phyloP scores from a whole-genome alignment of 2,329 filamentous ascomycete species.

The Sphaerostilbella broomeana region DNA sequence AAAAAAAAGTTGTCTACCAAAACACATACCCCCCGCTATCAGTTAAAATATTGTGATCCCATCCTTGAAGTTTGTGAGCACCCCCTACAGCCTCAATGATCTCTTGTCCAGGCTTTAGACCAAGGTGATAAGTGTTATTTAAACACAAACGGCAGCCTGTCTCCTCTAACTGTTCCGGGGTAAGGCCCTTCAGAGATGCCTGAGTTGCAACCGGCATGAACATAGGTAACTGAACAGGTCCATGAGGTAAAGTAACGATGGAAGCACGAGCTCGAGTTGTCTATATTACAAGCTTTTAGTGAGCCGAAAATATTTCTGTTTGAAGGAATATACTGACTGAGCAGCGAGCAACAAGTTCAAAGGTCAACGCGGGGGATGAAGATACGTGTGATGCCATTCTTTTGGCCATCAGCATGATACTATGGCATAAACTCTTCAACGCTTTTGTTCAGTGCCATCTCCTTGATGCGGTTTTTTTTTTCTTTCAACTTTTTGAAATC shows the following conservation, averaged over 20 bases:
- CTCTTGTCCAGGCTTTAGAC: slow-evolving; percentile 87
- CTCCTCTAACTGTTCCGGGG: slow-evolving; percentile 82
- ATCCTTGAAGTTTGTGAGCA: slow-evolving; percentile 89
- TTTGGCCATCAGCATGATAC: slow-evolving; percentile 26
- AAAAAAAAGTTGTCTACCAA: not conserved
- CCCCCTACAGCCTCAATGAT: slow-evolving; percentile 83
- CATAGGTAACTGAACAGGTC: slow-evolving; percentile 79
- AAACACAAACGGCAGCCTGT: slow-evolving; percentile 86
- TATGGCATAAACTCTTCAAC: not conserved
- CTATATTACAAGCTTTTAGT: slow-evolving; percentile 41
- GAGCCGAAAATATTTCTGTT: not conserved
- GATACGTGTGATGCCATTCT: slow-evolving; percentile 47
- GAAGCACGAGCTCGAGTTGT: slow-evolving; percentile 92
- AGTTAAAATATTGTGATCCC: slow-evolving; percentile 91
- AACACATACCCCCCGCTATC: slow-evolving; percentile 59
- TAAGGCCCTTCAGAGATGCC: slow-evolving; percentile 89
- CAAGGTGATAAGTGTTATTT: slow-evolving; percentile 97
- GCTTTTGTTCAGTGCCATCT: not conserved
- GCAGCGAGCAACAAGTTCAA: slow-evolving; percentile 61
- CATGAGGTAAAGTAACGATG: slow-evolving; percentile 81
- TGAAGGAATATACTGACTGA: slow-evolving; percentile 6
- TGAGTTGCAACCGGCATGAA: slow-evolving; percentile 99
- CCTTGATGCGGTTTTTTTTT: slow-evolving; percentile 2
- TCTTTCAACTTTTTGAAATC: not conserved
- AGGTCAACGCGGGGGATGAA: slow-evolving; percentile 62